Base-by-base conservation (phyloP, 176 grass and related monocot genomes). In the Rhynchospora tenuis region DNA sequence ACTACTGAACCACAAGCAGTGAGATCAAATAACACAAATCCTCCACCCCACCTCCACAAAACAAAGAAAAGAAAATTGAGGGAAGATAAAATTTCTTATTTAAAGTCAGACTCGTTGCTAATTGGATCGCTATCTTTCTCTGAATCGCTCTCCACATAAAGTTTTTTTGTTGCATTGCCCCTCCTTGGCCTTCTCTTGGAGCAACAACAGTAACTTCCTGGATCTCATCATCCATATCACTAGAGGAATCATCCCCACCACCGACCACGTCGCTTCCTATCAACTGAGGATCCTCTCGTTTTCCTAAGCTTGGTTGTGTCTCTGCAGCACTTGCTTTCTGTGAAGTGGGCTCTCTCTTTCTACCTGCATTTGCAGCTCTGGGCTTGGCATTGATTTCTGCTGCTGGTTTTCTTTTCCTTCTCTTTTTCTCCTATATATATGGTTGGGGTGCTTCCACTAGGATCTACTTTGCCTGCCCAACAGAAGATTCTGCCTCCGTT, bases 251-350 rank as follows among this genome's bases (percentile, higher is more conserved):
- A 26, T 82, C 14, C 5, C 81, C 79, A 19, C 27, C 69, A 56
- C 5, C 81, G 74, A 19, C 27, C 69, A 56, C 83, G 83, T 72
- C 88, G 93, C 86, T 94, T 98, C 89, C 91, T 98, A 46, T 93
- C 87, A 83, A 95, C 94, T 14, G 90, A 92, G 70, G 95, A 94
- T 26, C 26, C 17, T 50, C 89, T 91, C 47, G 89, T 94, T 86
- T 90, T 94, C 29, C 90, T 86, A 1, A 89, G 86, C 85, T 98
- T 95, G 79, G 17, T 3, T 47, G 20, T 47, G 44, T 82, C 2
- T 20, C 2, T 20, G 12, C 11, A 75, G 71, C 20, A 82, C 19
- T 47, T 50, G n/a, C 1, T 82, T 91, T 97, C 83, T 88, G 78
- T 4, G 88, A 90, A 31, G 87, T 83, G n/a, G 83, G 77, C 56